These are phyloP conservation scores for Hygrophila difformis DNA, from an alignment of 257 asterid species.

Conservation along the genomic window DNA sequence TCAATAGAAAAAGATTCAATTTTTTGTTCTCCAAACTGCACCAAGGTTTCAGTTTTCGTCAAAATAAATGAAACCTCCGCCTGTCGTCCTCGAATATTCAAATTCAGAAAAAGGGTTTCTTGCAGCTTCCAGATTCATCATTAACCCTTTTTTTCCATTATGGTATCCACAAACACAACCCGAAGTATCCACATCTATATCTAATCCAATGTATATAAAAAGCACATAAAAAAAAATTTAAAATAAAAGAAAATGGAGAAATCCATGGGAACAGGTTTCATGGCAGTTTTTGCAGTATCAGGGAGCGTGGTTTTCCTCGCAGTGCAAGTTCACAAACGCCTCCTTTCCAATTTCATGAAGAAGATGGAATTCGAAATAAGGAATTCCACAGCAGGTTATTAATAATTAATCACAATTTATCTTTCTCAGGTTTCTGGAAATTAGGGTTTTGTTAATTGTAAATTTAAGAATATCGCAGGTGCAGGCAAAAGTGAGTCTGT, in stretches of 20 bases:
- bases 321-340: constrained; percentile 71
- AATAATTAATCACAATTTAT: too few species aligned
- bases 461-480: too few species aligned
- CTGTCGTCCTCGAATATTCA: constrained; percentile 22
- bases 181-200: too few species aligned
- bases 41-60: too few species aligned
- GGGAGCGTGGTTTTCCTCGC: constrained; percentile 80
- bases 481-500: too few species aligned
- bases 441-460: too few species aligned
- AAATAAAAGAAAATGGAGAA: constrained; percentile 31
- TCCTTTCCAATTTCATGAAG: constrained; percentile 74
- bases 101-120: constrained; percentile 24
- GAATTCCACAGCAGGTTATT: constrained; percentile 24
- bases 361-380: constrained; percentile 57
- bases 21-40: constrained; percentile 2
- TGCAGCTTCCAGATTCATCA: constrained; percentile 13
- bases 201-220: too few species aligned
- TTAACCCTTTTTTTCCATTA: too few species aligned
- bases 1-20: constrained; percentile 1
- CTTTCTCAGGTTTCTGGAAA: not conserved
- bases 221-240: too few species aligned
- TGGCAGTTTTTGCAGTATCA: constrained; percentile 86
- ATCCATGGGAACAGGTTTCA: constrained; percentile 47
- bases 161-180: too few species aligned
- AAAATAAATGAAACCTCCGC: constrained; percentile 19